Base-by-base conservation (phyloP, 2,329 filamentous ascomycete genomes). In the Lecanicillium sp. region DNA sequence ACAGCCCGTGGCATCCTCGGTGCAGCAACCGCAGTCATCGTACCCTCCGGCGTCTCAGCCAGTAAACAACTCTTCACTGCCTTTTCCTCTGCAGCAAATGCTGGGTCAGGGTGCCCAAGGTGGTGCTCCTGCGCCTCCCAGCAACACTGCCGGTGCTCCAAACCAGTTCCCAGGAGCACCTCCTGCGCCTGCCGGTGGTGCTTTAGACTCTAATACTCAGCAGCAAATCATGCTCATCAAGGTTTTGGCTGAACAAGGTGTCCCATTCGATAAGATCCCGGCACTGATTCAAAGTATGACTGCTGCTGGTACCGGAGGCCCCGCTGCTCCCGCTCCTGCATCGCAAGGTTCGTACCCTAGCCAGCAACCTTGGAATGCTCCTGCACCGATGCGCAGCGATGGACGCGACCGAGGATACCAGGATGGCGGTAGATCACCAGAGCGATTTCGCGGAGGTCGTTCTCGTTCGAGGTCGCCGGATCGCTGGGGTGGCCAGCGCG, bases 401-500 rank as follows among this genome's bases (percentile, higher is more conserved):
- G 58, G 68, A 58, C 75, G 73, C 68, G 78, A 82, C 50, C 67
- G 63, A 44, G 64, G 66, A 43, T 76, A 68, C 48, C 70, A 71
- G 46, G 72, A 79, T 42, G 68, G 67, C 51, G 62, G 71, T 56
- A 75, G 80, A 56, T 86, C 83, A 25, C 81, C 79, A 14, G 68
- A 69, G 43, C 67, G 71, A 55, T 68, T 69, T 51, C 67, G 68
- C 43, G 73, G 54, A 33, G 43, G 73, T 51, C 78, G 84, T 42
- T 87, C 83, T 43, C 77, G 88, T 37, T 90, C 85, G 22, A 78
- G 85, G 29, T 94, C 88, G 47, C 85, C 88, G 36, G 80, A 81
- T 42, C 82, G 79, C 48, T 85, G 83, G 70, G 80, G 79, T 50
- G 70, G 73, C 45, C 78, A 77, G 44, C 76, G 78, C 47, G 70